phyloP scores from a whole-genome alignment of 495 filamentous ascomycete species.

The Delitschia confertaspora region DNA sequence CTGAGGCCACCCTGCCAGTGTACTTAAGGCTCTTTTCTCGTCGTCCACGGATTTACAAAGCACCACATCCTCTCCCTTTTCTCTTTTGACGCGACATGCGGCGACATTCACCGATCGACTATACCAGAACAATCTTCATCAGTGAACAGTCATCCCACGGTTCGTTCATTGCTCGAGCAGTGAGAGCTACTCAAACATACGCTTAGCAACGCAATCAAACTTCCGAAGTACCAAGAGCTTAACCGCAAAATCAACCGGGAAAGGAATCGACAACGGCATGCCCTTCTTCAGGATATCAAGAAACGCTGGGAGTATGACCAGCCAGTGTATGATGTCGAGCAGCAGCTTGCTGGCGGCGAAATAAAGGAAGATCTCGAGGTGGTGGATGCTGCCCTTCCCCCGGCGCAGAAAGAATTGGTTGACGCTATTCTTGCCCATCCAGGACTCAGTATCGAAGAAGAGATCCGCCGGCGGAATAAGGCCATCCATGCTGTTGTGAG shows the following conservation, averaged over 20 bases:
- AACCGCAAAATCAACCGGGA: slow-evolving; percentile 14
- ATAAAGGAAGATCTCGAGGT: slow-evolving; percentile 4
- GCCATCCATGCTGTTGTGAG: slow-evolving; percentile 17
- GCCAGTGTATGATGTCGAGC: slow-evolving; percentile 30
- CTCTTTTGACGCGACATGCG: no score
- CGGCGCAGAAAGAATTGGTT: slow-evolving; percentile 16
- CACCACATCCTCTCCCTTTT: no score
- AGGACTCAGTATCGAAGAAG: slow-evolving; percentile 12
- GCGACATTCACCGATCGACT: no score
- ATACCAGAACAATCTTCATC: no score
- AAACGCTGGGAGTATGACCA: slow-evolving; percentile 30
- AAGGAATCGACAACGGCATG: slow-evolving; percentile 25
- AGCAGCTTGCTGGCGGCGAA: slow-evolving; percentile 26
- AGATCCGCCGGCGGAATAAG: slow-evolving; percentile 12
- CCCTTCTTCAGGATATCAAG: slow-evolving; percentile 23
- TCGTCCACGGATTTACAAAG: no score
- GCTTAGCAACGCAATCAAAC: slow-evolving; percentile 5
- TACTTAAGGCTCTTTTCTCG: no score
- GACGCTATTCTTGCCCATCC: slow-evolving; percentile 16
- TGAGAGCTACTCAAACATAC: slow-evolving; percentile 14
- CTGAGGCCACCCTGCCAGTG: no score
- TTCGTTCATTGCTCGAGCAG: slow-evolving; percentile 13
- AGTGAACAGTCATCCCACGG: slow-evolving; percentile 17
- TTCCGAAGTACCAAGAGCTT: slow-evolving; percentile 15
- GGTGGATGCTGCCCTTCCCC: slow-evolving; percentile 8